A percentile compares a stretch with the other conserved stretches of the same genome.
These are phyloP conservation scores for Suhomyces ambrosiae DNA, from an alignment of 1,139 yeast genomes.

Conservation along the genomic window DNA sequence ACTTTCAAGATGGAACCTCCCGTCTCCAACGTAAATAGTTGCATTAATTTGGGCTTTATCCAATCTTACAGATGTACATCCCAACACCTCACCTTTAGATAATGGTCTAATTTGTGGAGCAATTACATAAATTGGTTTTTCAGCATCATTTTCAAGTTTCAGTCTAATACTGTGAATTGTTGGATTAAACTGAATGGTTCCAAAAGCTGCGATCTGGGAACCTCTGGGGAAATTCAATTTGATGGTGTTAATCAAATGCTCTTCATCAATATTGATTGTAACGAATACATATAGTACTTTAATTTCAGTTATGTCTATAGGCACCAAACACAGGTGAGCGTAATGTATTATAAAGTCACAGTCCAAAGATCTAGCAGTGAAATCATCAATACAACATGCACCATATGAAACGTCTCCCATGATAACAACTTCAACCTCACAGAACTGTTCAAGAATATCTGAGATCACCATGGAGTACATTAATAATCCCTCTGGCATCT, in stretches of 20 bases:
- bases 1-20: slow-evolving; percentile 91
- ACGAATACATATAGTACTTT: slow-evolving; percentile 95
- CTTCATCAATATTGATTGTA: slow-evolving; percentile 84
- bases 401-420: slow-evolving; percentile 99
- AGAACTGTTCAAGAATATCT: slow-evolving; percentile 90
- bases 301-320: slow-evolving; percentile 86
- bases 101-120: slow-evolving; percentile 94
- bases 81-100: slow-evolving; percentile 94
- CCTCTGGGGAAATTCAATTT: slow-evolving; percentile 66
- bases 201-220: slow-evolving; percentile 74
- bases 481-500: slow-evolving; percentile 95
- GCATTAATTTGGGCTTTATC: slow-evolving; percentile 66
- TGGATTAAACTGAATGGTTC: slow-evolving; percentile 96
- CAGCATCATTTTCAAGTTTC: slow-evolving; percentile 51
- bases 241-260: slow-evolving; percentile 77
- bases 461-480: slow-evolving; percentile 84
- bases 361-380: slow-evolving; percentile 86
- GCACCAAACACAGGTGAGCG: slow-evolving; percentile 96
- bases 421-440: slow-evolving; percentile 81
- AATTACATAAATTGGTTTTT: slow-evolving; percentile 59
- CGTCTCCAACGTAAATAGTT: slow-evolving; percentile 93
- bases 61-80: slow-evolving; percentile 89
- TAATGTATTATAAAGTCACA: slow-evolving; percentile 96
- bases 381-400: slow-evolving; percentile 98
- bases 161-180: slow-evolving; percentile 79